Conservation (phyloP, 352 stramenopile species). For the Phytophthora ramorum region DNA sequence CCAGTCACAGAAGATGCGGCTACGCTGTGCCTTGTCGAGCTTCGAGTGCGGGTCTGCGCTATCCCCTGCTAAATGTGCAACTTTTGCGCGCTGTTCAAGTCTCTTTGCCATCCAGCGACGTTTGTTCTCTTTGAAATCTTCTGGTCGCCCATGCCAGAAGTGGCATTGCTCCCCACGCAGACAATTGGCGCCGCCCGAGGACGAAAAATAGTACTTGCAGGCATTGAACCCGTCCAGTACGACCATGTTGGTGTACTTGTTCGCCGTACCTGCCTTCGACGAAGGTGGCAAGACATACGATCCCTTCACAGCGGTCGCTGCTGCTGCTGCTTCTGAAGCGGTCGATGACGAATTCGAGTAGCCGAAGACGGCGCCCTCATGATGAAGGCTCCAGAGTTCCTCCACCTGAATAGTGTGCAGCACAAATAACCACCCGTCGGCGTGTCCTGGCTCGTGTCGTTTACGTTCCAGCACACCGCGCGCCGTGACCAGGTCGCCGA, state of each 20-base stretch:
- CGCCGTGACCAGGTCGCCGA: constrained; percentile 68
- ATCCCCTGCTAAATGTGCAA: constrained; percentile 65
- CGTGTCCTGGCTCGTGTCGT: constrained; percentile 20
- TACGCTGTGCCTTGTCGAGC: constrained; percentile 72
- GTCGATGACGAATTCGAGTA: constrained; percentile 35
- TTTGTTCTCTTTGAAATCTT: constrained; percentile 73
- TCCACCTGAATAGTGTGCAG: constrained; percentile 55
- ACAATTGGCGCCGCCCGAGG: constrained; percentile 63
- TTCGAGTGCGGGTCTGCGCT: constrained; percentile 75
- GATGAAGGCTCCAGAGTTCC: constrained; percentile 61
- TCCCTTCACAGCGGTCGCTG: constrained; percentile 34
- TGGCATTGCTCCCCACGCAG: constrained; percentile 73
- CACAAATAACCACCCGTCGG: constrained; percentile 61
- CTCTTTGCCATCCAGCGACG: constrained; percentile 73
- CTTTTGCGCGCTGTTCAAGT: constrained; percentile 63
- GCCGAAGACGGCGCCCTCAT: constrained; percentile 65
- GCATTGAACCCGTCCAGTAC: constrained; percentile 79
- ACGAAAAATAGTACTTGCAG: constrained; percentile 90
- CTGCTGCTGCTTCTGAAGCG: background rate
- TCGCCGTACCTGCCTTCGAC: constrained; percentile 47
- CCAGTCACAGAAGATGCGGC: constrained; percentile 85
- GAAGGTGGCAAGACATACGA: constrained; percentile 57
- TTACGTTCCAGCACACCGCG: constrained; percentile 56
- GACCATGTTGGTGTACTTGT: constrained; percentile 90
- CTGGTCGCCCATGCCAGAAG: constrained; percentile 76